Evolutionary conservation across 2,329 filamentous ascomycete species (phyloP).

Genomic region (Fusarium circinatum): DNA sequence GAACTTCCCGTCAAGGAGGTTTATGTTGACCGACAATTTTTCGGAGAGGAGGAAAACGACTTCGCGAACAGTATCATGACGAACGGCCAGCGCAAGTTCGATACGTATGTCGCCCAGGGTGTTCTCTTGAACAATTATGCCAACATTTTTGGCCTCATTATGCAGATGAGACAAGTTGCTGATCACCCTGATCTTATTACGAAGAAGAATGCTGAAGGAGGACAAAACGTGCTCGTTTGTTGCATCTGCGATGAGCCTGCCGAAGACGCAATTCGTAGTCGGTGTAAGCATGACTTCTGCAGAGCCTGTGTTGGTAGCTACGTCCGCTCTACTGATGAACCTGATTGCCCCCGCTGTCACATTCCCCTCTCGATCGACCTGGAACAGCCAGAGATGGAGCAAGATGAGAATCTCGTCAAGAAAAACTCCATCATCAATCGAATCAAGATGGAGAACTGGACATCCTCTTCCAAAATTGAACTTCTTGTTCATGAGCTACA

Average conservation of each 20-base stretch:
- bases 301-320: slow-evolving; percentile 60
- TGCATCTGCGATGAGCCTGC: slow-evolving; percentile 96
- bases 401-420: slow-evolving; percentile 86
- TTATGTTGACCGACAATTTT: slow-evolving; percentile 92
- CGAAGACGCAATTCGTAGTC: slow-evolving; percentile 91
- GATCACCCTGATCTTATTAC: slow-evolving; percentile 95
- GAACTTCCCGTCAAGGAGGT: slow-evolving; percentile 96
- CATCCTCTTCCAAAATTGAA: slow-evolving; percentile 97
- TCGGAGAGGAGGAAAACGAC: slow-evolving; percentile 94
- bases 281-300: slow-evolving; percentile 84
- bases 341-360: slow-evolving; percentile 91
- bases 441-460: slow-evolving; percentile 99
- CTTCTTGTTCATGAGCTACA: slow-evolving; percentile 94
- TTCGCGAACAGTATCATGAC: slow-evolving; percentile 97
- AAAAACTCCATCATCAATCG: slow-evolving; percentile 98
- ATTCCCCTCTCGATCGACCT: slow-evolving; percentile 90
- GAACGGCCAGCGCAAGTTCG: slow-evolving; percentile 86
- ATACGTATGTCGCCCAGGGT: slow-evolving; percentile 94
- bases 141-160: slow-evolving; percentile 98
- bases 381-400: slow-evolving; percentile 94
- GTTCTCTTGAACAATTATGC: slow-evolving; percentile 97
- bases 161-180: slow-evolving; percentile 98
- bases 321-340: slow-evolving; percentile 78
- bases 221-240: slow-evolving; percentile 90
- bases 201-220: slow-evolving; percentile 85